phyloP scores from a whole-genome alignment of 306 rosid genomes.

The Boehmeria nivea region DNA sequence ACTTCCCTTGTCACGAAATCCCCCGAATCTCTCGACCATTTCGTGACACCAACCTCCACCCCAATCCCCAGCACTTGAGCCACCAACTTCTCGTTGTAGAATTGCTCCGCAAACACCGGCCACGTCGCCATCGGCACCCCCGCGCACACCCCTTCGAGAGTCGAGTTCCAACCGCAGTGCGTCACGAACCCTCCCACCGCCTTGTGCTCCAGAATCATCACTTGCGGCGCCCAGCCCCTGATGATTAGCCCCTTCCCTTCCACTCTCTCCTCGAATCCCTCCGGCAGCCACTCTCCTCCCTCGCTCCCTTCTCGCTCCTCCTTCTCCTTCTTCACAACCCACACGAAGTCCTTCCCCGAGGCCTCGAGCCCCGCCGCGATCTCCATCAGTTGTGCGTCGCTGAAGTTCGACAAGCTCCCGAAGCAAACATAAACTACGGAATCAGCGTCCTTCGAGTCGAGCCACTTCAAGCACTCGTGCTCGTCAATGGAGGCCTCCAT shows the following conservation, averaged over 20 bases:
- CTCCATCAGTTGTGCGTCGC: constrained; percentile 18
- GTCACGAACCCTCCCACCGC: constrained; percentile 34
- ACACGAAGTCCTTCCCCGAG: constrained; percentile 34
- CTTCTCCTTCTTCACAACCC: constrained; percentile 32
- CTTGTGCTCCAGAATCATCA: constrained; percentile 27
- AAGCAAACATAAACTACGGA: constrained; percentile 9
- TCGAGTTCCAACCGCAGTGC: constrained; percentile 44
- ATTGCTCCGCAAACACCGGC: constrained; percentile 30
- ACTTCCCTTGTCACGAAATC: constrained; percentile 3
- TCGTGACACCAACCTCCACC: constrained; percentile 4
- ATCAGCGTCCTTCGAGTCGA: constrained; percentile 16
- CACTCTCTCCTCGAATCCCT: constrained; percentile 16
- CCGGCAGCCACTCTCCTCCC: constrained; percentile 20
- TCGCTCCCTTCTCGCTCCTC: not conserved
- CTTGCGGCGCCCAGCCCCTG: constrained; percentile 38
- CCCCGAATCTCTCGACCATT: not conserved
- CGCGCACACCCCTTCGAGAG: constrained; percentile 22
- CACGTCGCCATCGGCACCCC: constrained; percentile 39
- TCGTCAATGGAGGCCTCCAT: constrained; percentile 20
- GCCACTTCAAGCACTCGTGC: constrained; percentile 26
- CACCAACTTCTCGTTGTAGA: constrained; percentile 35
- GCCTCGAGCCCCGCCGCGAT: constrained; percentile 52
- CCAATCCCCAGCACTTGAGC: constrained; percentile 28
- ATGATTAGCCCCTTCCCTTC: constrained; percentile 21
- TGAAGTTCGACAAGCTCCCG: constrained; percentile 17